Evolutionary conservation across 2,329 filamentous ascomycete genomes (phyloP).

Genomic region (Pestalotiopsis fici): DNA sequence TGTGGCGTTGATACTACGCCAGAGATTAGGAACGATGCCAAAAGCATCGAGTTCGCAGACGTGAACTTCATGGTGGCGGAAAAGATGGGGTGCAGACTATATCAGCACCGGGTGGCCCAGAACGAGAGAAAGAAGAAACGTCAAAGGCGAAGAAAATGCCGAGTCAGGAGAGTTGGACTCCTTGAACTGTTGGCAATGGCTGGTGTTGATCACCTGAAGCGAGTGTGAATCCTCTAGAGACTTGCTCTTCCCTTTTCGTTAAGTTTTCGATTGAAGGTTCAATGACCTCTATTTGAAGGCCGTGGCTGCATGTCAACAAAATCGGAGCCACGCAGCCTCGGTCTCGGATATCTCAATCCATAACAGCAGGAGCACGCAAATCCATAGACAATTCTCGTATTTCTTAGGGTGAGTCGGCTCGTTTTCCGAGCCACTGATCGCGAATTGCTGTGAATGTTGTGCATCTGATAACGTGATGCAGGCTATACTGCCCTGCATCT

Average conservation of each 20-base stretch:
- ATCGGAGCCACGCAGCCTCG: not conserved
- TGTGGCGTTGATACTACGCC: not conserved
- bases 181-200: not conserved
- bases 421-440: not conserved
- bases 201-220: not conserved
- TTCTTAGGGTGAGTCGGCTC: not conserved
- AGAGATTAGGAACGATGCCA: not conserved
- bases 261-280: not conserved
- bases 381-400: not conserved
- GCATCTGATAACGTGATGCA: conserved; percentile 2
- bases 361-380: not conserved
- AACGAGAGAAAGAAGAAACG: not conserved
- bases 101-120: not conserved
- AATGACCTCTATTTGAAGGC: not conserved
- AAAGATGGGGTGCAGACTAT: not conserved
- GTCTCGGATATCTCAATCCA: not conserved
- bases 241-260: not conserved
- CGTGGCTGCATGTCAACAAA: not conserved
- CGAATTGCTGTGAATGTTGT: not conserved
- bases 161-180: not conserved
- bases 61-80: not conserved
- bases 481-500: not conserved
- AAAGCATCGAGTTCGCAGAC: not conserved
- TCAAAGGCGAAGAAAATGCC: not conserved
- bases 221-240: not conserved